These are phyloP conservation scores for Cupressus sempervirens DNA, from an alignment of 75 land plant genomes.

Conservation along the genomic window DNA sequence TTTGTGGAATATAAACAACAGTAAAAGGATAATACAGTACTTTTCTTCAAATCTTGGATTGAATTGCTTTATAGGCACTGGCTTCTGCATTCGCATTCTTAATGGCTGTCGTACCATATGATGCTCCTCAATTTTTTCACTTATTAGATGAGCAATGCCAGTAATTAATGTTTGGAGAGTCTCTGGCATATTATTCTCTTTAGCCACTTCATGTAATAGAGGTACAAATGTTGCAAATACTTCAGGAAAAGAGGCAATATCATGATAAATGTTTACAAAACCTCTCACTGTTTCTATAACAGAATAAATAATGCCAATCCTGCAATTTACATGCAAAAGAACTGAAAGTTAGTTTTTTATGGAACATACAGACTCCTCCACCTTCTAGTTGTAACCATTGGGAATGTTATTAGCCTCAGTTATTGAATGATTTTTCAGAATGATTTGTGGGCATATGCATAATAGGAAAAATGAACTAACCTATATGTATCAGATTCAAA, in stretches of 20 bases:
- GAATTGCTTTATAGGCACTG: constrained; percentile 66
- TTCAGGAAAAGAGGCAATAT: constrained; percentile 71
- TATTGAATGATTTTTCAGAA: neutral
- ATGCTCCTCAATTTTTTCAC: constrained; percentile 43
- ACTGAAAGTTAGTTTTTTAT: neutral
- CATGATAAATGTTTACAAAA: constrained; percentile 52
- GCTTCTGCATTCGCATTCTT: constrained; percentile 74
- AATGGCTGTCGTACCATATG: constrained; percentile 64
- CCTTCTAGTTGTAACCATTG: neutral
- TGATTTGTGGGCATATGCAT: neutral
- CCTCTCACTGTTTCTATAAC: constrained; percentile 53
- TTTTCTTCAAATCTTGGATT: constrained; percentile 92
- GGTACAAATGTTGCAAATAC: constrained; percentile 62
- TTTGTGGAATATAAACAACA: neutral
- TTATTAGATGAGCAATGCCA: constrained; percentile 32
- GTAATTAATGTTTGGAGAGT: constrained; percentile 23
- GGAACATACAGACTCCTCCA: neutral
- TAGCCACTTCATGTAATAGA: constrained; percentile 41
- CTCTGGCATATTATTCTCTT: constrained; percentile 34
- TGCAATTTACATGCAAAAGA: constrained; percentile 22
- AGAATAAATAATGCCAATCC: constrained; percentile 51
- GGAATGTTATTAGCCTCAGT: neutral
- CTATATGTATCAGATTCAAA: constrained; percentile 67
- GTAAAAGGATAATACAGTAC: constrained; percentile 32
- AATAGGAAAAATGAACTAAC: constrained; percentile 25